Evolutionary conservation across 2,329 filamentous ascomycete genomes (phyloP).

Genomic region (Xylariaceae sp.): DNA sequence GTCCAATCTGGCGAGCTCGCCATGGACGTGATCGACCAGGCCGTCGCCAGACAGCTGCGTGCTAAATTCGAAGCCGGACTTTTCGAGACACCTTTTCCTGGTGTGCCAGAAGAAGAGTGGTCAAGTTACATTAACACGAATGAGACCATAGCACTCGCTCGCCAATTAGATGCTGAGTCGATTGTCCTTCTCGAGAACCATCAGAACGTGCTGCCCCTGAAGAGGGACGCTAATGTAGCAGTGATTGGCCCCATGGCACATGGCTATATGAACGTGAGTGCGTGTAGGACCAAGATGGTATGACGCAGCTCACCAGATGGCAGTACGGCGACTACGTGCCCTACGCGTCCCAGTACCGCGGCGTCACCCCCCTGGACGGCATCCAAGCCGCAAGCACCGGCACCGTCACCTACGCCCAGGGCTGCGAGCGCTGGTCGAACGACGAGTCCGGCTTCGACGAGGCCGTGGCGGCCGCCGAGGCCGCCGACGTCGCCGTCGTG

Average conservation of each 20-base stretch:
- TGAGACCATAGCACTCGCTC: constrained; percentile 53
- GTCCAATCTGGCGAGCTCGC: constrained; percentile 58
- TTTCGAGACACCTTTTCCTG: constrained; percentile 66
- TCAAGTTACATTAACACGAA: constrained; percentile 58
- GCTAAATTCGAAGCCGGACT: constrained; percentile 67
- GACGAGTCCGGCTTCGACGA: constrained; percentile 64
- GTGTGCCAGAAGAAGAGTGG: constrained; percentile 51
- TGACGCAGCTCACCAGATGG: too few relatives aligned
- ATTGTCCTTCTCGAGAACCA: constrained; percentile 59
- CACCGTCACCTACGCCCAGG: constrained; percentile 61
- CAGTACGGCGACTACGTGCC: constrained; percentile 73
- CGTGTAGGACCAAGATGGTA: too few relatives aligned
- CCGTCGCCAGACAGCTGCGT: constrained; percentile 60
- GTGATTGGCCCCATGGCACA: constrained; percentile 74
- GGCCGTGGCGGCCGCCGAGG: constrained; percentile 60
- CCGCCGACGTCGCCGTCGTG: constrained; percentile 67
- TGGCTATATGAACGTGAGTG: constrained; percentile 62
- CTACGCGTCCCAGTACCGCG: constrained; percentile 56
- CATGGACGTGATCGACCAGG: constrained; percentile 56
- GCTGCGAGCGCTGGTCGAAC: constrained; percentile 69
- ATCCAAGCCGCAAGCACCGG: constrained; percentile 58
- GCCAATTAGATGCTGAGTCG: constrained; percentile 60
- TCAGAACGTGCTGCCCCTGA: constrained; percentile 46
- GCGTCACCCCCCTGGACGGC: constrained; percentile 66
- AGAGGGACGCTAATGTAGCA: constrained; percentile 63